Evolutionary conservation across 1,139 yeast genomes (phyloP), one percentile per base, ranked within the genome.

Genomic region (Magnusiomyces ingens): DNA sequence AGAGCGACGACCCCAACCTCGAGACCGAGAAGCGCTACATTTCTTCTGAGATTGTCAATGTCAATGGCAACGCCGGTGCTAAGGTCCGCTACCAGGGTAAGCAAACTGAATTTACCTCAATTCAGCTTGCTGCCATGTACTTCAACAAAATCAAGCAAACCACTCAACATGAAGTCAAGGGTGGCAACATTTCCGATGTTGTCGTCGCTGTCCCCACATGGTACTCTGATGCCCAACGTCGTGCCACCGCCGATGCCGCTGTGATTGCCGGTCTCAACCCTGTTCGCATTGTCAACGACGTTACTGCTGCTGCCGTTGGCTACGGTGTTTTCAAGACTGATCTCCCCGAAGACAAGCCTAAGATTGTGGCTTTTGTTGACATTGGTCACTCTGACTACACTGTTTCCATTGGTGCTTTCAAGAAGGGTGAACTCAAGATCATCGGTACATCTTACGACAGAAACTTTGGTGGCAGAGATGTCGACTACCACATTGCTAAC

Each of bases 251-350:
- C 59, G 99, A 94, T 71, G 97, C 99, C 57, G 93, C 96, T 67
- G 81, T 80, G 69, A 86, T 93, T 71, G 98, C 99, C 59, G 96
- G 96, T 59, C 81, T 93, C 70, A 93, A 93, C 82, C 97, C 99
- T 58, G 97, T 93, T 58, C 86, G 99, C 80, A 84, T 93, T 62
- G 96, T 93, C 66, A 93, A 93, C 72, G 99, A 93, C 72, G 84
- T 88, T 60, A 91, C 99, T 57, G 98, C 99, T 58, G 99, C 99
- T 57, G 98, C 97, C 63, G 96, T 94, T 62, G 95, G 97, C 63
- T 94, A 93, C 77, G 99, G 99, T 78, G 97, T 93, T 59, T 93
- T 93, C 84, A 91, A 93, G 81, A 83, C 87, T 55, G 94, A 88
- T 67, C 87, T 93, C 64, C 93, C 96, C 72, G 97, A 89, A 73